Base-by-base conservation (phyloP, 192 early-diverging fungal species). In the Jimgerdemannia lactiflua region DNA sequence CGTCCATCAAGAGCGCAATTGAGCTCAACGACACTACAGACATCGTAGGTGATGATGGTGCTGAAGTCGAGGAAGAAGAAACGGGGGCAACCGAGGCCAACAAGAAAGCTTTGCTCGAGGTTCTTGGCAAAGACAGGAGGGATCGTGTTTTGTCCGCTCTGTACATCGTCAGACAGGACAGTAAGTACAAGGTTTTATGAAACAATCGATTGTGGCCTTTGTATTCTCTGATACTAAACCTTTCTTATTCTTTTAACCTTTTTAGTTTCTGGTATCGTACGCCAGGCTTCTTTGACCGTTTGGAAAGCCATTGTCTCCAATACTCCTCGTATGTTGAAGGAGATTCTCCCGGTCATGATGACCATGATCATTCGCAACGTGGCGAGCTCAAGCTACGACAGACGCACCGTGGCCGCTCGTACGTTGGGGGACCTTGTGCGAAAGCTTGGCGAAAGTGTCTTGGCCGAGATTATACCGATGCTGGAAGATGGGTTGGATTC, bases 241-340 rank as follows among this genome's bases (percentile, higher is more conserved):
- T n/a, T 7, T 9, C 29, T 20, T 43, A 43, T 49, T 19, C 49
- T 17, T n/a, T 59, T 2, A 59, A 6, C 8, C 11, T n/a, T 20
- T 39, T 9, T 41, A 79, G 81, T 73, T 39, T 86, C 88, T 74
- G 88, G 86, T 29, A 87, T 95, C 81, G 97, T 99, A 70, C 91
- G 98, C 42, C 96, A 98, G 80, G 86, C 93, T 69, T 85, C 95
- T 65, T 83, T 97, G 65, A 86, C 89, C 65, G 97, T 99, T 41
- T 99, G 98, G 98, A 99, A 99, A 88, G 86, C 89, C 69, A 87
- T 99, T 74, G 97, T 99, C 18, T 87, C 84, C 80, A 98, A 99
- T 83, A 99, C 97, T 71, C 98, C 98, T 71, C 92, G 97, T 66
- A 97, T 97, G 4, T 86, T 99, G 75, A 96, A 96, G 87, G 96